phyloP scores from a whole-genome alignment of 345 rosid genomes.

The Salix suchowensis region DNA sequence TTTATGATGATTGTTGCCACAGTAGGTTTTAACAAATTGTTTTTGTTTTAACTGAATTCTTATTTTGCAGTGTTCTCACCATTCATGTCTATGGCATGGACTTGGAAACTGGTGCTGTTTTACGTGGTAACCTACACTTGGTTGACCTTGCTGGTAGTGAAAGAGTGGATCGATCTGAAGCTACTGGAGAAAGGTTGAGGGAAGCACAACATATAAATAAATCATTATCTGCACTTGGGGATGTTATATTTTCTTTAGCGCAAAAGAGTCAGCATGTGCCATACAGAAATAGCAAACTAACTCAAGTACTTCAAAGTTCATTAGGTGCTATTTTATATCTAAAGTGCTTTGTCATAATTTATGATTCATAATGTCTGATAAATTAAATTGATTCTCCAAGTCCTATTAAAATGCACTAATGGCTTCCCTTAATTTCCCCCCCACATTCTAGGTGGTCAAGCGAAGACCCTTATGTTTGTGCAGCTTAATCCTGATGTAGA shows the following conservation, averaged over 20 bases:
- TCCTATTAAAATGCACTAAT: not conserved
- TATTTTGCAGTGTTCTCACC: constrained; percentile 71
- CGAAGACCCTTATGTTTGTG: constrained; percentile 95
- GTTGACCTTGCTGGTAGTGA: constrained; percentile 99
- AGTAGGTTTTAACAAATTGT: not conserved
- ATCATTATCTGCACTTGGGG: constrained; percentile 93
- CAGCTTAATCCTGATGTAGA: constrained; percentile 93
- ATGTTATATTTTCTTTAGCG: constrained; percentile 84
- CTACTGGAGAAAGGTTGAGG: constrained; percentile 86
- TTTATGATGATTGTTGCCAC: constrained; percentile 5
- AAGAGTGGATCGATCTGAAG: constrained; percentile 96
- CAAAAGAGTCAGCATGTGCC: constrained; percentile 89
- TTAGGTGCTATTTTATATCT: constrained; percentile 47
- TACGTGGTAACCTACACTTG: constrained; percentile 81
- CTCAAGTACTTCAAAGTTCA: constrained; percentile 98
- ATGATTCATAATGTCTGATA: not conserved
- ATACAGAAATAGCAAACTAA: constrained; percentile 89
- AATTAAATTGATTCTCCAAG: not conserved
- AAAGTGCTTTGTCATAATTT: not conserved
- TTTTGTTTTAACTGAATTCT: not conserved
- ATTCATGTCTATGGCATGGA: constrained; percentile 86
- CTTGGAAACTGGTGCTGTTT: constrained; percentile 54
- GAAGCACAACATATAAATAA: constrained; percentile 97
- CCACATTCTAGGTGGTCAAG: constrained; percentile 75
- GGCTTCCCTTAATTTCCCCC: not conserved